Evolutionary conservation across 129 eudicot genomes (phyloP).

Genomic region (Heracleum sosnowskyi): DNA sequence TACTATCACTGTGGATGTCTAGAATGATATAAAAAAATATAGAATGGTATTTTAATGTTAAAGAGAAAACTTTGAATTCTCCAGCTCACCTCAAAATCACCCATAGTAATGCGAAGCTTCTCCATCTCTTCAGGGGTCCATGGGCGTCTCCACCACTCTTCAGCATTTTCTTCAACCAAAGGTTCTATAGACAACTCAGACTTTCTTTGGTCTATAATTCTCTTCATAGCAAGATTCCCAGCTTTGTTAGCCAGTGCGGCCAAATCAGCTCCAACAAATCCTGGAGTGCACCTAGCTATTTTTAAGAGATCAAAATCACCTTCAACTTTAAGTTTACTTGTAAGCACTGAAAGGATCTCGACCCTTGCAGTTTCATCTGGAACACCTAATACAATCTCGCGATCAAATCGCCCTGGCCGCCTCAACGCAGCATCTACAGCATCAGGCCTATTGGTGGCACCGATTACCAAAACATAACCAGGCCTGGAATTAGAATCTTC

Average conservation of each 20-base stretch:
- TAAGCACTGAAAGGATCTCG: constrained; percentile 61
- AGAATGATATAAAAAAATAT: not conserved
- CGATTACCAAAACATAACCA: constrained; percentile 74
- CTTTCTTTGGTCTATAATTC: constrained; percentile 56
- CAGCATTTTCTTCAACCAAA: constrained; percentile 18
- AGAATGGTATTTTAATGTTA: not conserved
- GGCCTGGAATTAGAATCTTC: constrained; percentile 33
- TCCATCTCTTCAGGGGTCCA: constrained; percentile 71
- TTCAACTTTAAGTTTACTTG: constrained; percentile 50
- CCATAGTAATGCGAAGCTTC: constrained; percentile 61
- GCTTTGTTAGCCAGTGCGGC: constrained; percentile 63
- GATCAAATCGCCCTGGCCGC: constrained; percentile 74
- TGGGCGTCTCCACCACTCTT: constrained; percentile 64
- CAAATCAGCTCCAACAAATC: constrained; percentile 83
- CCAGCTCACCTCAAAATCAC: constrained; percentile 47
- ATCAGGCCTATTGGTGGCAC: constrained; percentile 96
- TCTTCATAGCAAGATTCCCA: constrained; percentile 61
- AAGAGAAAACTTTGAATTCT: not conserved
- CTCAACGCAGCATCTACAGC: constrained; percentile 90
- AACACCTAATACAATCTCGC: constrained; percentile 66
- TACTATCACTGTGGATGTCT: not conserved
- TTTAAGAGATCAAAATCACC: constrained; percentile 57
- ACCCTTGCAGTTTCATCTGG: constrained; percentile 84
- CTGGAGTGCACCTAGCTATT: constrained; percentile 67
- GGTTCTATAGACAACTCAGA: constrained; percentile 28